A percentile compares a stretch with the other conserved stretches of the same genome.
Evolutionary conservation across 2,329 filamentous ascomycete species (phyloP).

Genomic region (Calonectria multiphialidica): DNA sequence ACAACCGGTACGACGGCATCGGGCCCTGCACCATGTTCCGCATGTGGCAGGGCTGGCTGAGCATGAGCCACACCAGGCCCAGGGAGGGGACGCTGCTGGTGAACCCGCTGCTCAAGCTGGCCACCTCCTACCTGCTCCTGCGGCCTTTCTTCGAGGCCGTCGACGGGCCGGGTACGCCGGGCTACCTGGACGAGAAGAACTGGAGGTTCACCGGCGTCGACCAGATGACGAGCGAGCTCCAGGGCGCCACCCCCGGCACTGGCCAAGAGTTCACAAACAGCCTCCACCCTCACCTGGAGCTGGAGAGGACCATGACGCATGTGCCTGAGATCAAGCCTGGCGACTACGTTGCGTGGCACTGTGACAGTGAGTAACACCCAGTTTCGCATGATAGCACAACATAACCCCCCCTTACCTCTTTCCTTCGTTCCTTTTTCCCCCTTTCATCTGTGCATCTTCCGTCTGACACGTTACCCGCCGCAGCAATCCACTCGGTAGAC

Average conservation of each 20-base stretch:
- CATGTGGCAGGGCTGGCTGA: constrained; percentile 91
- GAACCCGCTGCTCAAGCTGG: constrained; percentile 80
- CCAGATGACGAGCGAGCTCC: constrained; percentile 70
- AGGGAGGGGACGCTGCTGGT: constrained; percentile 85
- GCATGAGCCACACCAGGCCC: constrained; percentile 79
- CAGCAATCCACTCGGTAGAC: constrained; percentile 84
- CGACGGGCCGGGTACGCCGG: constrained; percentile 32
- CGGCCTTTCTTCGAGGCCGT: constrained; percentile 83
- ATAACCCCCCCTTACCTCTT: not conserved
- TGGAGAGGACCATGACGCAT: constrained; percentile 76
- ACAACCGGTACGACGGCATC: constrained; percentile 83
- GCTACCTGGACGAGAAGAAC: constrained; percentile 65
- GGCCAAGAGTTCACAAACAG: constrained; percentile 76
- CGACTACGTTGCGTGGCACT: constrained; percentile 89
- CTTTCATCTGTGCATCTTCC: not conserved
- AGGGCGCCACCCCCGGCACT: constrained; percentile 77
- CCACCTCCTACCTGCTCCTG: constrained; percentile 84
- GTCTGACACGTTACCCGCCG: not conserved
- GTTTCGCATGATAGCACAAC: not conserved
- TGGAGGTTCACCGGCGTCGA: constrained; percentile 67
- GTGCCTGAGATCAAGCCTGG: constrained; percentile 77
- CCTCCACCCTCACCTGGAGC: constrained; percentile 80
- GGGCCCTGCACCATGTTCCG: constrained; percentile 89
- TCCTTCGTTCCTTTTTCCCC: not conserved
- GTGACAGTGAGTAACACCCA: constrained; percentile 66